These are phyloP conservation scores for Saturnispora diversa DNA, from an alignment of 805 yeast genomes.

Conservation along the genomic window DNA sequence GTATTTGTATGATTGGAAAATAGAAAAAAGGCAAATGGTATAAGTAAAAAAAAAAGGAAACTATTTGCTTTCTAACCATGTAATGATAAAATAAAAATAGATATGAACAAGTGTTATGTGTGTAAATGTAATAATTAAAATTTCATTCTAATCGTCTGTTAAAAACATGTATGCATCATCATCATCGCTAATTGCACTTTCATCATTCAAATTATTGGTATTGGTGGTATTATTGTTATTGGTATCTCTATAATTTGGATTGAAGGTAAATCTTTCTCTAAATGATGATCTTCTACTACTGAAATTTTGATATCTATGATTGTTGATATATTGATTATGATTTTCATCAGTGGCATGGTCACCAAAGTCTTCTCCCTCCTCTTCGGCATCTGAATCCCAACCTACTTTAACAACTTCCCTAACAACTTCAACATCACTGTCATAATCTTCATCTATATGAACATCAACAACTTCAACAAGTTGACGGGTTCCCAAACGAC, in stretches of 20 bases:
- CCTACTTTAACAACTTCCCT: conserved; percentile 7
- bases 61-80: too few relatives aligned
- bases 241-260: too few relatives aligned
- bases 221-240: background rate
- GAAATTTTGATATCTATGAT: background rate
- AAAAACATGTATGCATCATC: conserved; percentile 1
- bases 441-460: conserved; percentile 6
- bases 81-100: too few relatives aligned
- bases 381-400: conserved; percentile 10
- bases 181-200: conserved; percentile 3
- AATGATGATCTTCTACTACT: background rate
- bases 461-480: conserved; percentile 10
- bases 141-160: background rate
- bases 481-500: background rate
- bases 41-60: background rate
- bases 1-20: too few relatives aligned
- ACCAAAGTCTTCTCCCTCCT: conserved; percentile 9
- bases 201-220: background rate
- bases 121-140: background rate
- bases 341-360: background rate
- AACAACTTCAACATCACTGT: conserved; percentile 9
- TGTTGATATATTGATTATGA: background rate
- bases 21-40: too few relatives aligned
- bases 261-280: conserved; percentile 1
- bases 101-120: background rate